Percentiles rank a stretch among this genome's conserved stretches.
Conservation (phyloP, 2,329 filamentous ascomycete genomes). For the Emmonsiellopsis sp. region DNA sequence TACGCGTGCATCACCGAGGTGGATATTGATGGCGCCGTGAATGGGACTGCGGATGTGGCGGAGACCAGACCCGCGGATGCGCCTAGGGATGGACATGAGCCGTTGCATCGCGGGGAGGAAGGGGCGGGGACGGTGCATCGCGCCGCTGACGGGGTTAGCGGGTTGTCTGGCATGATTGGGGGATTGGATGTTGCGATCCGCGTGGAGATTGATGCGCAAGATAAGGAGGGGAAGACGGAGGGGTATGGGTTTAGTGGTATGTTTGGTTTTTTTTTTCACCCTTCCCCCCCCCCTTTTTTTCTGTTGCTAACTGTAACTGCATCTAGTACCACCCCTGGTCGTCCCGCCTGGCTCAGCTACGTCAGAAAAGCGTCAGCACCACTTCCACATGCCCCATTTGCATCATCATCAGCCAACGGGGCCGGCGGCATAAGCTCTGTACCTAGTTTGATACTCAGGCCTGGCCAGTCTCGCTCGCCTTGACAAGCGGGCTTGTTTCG, state of each 20-base stretch:
- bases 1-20: slow-evolving; percentile 55
- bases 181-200: slow-evolving; percentile 38
- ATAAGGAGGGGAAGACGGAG: slow-evolving; percentile 33
- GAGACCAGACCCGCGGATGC: slow-evolving; percentile 18
- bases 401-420: no score
- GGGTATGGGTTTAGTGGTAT: slow-evolving; percentile 43
- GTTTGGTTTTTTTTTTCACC: slow-evolving; percentile 12
- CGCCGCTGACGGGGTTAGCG: slow-evolving; percentile 49
- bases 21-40: slow-evolving; percentile 17
- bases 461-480: no score
- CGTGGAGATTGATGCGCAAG: slow-evolving; percentile 39
- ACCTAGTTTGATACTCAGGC: no score
- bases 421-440: no score
- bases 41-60: slow-evolving; percentile 11
- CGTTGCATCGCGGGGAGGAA: slow-evolving; percentile 68
- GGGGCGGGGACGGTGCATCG: slow-evolving; percentile 68
- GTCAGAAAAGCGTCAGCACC: neutral
- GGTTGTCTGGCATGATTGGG: slow-evolving; percentile 28
- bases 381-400: neutral
- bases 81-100: slow-evolving; percentile 57
- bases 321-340: no score
- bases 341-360: no score
- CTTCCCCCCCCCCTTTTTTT: neutral
- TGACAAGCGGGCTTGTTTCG: no score
- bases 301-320: neutral